phyloP scores from a whole-genome alignment of 1,139 yeast species.

The Kluyveromyces sp. region DNA sequence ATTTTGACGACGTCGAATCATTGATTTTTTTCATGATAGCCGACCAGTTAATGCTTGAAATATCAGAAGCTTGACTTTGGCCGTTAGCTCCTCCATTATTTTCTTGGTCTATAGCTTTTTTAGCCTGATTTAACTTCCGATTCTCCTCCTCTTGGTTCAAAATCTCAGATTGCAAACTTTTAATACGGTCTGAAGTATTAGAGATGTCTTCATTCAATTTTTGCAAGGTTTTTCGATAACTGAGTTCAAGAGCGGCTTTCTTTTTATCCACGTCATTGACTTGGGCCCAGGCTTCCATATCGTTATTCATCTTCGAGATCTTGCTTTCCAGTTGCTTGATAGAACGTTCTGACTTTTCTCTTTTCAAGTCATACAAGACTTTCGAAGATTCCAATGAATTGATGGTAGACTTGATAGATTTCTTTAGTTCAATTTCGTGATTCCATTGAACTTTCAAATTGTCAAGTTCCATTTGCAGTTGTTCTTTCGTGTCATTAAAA shows the following conservation, averaged over 20 bases:
- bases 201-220: slow-evolving; percentile 12
- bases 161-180: slow-evolving; percentile 17
- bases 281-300: slow-evolving; percentile 22
- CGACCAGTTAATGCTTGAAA: slow-evolving; percentile 3
- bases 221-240: slow-evolving; percentile 13
- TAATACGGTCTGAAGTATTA: slow-evolving; percentile 11
- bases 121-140: slow-evolving; percentile 19
- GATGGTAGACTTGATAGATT: slow-evolving; percentile 29
- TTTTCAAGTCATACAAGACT: slow-evolving; percentile 26
- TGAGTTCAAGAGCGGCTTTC: slow-evolving; percentile 12
- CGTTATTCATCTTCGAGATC: slow-evolving; percentile 24
- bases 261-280: slow-evolving; percentile 19
- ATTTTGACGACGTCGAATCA: slow-evolving; percentile 20
- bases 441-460: slow-evolving; percentile 29
- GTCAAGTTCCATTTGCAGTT: slow-evolving; percentile 26
- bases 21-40: slow-evolving; percentile 13
- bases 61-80: slow-evolving; percentile 3
- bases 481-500: slow-evolving; percentile 26
- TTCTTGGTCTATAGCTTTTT: slow-evolving; percentile 12
- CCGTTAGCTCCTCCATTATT: slow-evolving; percentile 5
- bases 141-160: slow-evolving; percentile 20
- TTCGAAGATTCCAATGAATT: slow-evolving; percentile 31
- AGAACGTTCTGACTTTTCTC: slow-evolving; percentile 25
- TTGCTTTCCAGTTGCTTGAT: slow-evolving; percentile 20
- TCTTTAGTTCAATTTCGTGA: slow-evolving; percentile 28